Evolutionary conservation across 768 basidiomycete genomes (phyloP).

Genomic region (Gloeopeniophorella convolvens): DNA sequence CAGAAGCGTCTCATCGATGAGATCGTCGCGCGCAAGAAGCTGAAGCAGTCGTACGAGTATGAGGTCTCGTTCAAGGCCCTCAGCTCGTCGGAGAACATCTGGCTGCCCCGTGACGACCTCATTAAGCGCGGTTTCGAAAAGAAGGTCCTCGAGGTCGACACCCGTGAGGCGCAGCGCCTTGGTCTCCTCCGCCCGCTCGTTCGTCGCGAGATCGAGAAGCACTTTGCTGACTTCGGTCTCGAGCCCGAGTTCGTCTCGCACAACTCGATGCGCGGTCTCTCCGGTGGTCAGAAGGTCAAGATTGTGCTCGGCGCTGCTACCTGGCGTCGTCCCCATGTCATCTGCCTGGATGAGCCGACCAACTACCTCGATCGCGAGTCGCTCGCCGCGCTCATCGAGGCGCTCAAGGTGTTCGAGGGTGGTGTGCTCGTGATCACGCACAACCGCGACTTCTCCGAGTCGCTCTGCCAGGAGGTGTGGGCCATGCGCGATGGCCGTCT

Average conservation of each 20-base stretch:
- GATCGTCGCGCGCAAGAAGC: constrained; percentile 86
- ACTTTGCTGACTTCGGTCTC: constrained; percentile 98
- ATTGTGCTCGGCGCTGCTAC: constrained; percentile 97
- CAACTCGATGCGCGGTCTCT: constrained; percentile 98
- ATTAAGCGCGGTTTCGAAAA: constrained; percentile 98
- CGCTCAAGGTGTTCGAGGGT: constrained; percentile 96
- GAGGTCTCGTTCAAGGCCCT: constrained; percentile 94
- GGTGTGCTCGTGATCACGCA: constrained; percentile 98
- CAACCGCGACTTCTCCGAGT: constrained; percentile 99
- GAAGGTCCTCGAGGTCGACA: constrained; percentile 97
- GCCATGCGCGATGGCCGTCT: constrained; percentile 97
- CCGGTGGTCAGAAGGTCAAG: constrained; percentile 99
- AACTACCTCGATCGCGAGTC: constrained; percentile 99
- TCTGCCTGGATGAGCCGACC: constrained; percentile 96
- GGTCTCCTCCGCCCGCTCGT: constrained; percentile 95
- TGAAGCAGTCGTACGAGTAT: constrained; percentile 99
- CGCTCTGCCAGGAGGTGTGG: constrained; percentile 97
- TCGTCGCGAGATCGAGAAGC: constrained; percentile 98
- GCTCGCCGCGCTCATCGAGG: constrained; percentile 96
- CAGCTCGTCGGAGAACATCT: constrained; percentile 96
- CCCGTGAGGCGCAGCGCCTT: constrained; percentile 93
- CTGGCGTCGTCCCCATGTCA: constrained; percentile 97
- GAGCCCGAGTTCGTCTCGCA: constrained; percentile 99
- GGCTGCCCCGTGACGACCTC: constrained; percentile 94
- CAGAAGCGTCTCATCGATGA: constrained; percentile 95